Conservation (phyloP, 495 filamentous ascomycete species). For the Penicillium subrubescens region DNA sequence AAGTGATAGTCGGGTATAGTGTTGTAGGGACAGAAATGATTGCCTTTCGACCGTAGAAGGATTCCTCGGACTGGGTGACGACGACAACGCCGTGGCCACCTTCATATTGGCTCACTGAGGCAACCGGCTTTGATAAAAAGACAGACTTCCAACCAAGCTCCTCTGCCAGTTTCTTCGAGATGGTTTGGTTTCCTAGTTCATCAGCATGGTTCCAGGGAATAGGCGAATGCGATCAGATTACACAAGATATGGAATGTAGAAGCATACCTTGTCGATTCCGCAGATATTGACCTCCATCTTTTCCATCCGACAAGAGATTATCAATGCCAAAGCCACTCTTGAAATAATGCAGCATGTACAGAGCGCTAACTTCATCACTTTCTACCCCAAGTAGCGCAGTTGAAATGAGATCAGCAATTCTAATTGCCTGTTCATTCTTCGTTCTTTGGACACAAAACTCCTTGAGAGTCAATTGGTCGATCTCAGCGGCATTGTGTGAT, state of each 20-base stretch:
- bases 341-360: constrained; percentile 52
- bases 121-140: constrained; percentile 13
- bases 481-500: constrained; percentile 9
- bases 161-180: constrained; percentile 31
- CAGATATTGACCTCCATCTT: constrained; percentile 49
- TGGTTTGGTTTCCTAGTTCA: constrained; percentile 30
- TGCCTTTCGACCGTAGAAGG: constrained; percentile 30
- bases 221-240: neutral
- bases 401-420: constrained; percentile 7
- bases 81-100: constrained; percentile 8
- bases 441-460: constrained; percentile 7
- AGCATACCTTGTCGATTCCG: constrained; percentile 25
- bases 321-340: constrained; percentile 42
- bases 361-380: constrained; percentile 40
- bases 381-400: constrained; percentile 45
- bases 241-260: neutral
- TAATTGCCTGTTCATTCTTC: neutral
- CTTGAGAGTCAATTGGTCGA: constrained; percentile 4
- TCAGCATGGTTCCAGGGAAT: constrained; percentile 7
- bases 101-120: constrained; percentile 18
- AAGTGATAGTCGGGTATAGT: constrained; percentile 36
- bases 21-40: constrained; percentile 42
- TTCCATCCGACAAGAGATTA: constrained; percentile 44
- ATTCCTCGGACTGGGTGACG: constrained; percentile 5
- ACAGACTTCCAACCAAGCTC: constrained; percentile 4